Evolutionary conservation across 352 stramenopile genomes (phyloP).

Genomic region (Aphanomyces invadans): DNA sequence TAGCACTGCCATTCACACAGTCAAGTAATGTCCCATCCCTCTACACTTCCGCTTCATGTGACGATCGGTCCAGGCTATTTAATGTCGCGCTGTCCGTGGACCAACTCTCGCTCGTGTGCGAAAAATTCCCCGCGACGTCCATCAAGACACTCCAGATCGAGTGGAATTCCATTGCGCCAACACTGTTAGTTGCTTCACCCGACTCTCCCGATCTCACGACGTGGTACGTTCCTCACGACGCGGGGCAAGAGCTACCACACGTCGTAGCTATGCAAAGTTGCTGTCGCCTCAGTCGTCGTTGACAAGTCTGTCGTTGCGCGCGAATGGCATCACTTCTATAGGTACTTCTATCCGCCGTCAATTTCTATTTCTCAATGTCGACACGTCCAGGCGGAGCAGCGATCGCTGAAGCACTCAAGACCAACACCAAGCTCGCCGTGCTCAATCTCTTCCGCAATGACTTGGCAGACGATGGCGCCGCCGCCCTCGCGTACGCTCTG

Average conservation of each 20-base stretch:
- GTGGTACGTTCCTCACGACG: conserved; percentile 8
- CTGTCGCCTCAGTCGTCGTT: conserved; percentile 35
- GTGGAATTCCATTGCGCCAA: conserved; percentile 38
- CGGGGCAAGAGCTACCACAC: too few species aligned
- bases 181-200: not conserved
- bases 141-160: conserved; percentile 57
- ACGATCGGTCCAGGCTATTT: conserved; percentile 38
- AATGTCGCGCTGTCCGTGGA: conserved; percentile 43
- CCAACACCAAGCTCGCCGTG: conserved; percentile 44
- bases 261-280: conserved; percentile 35
- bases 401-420: conserved; percentile 35
- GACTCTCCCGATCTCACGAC: conserved; percentile 7
- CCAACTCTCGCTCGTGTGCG: conserved; percentile 46
- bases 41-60: not conserved
- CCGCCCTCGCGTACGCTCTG: conserved; percentile 48
- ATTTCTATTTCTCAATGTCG: too few species aligned
- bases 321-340: conserved; percentile 38
- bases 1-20: conserved; percentile 37
- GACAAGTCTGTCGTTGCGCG: conserved; percentile 51
- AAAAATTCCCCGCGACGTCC: conserved; percentile 36
- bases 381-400: conserved; percentile 35
- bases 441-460: conserved; percentile 69
- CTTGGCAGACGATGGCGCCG: conserved; percentile 43
- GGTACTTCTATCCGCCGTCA: too few species aligned
- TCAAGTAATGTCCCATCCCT: conserved; percentile 35